Base-by-base conservation (phyloP, 2,329 filamentous ascomycete genomes). In the Apiospora malaysiana region DNA sequence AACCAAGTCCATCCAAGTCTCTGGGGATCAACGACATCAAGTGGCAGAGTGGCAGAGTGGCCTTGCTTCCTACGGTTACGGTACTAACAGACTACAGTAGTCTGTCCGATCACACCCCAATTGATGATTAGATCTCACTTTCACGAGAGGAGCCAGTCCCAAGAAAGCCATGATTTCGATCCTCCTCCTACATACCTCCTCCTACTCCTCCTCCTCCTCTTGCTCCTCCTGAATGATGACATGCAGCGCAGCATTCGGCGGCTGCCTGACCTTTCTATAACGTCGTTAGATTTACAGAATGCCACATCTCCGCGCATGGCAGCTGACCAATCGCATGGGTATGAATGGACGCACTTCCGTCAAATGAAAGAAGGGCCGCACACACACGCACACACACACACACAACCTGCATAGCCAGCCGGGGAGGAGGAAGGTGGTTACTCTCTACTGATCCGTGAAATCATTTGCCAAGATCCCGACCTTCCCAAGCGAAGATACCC, bases 21-120 rank as follows among this genome's bases (percentile, higher is more conserved):
- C 56, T 40, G 56, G 56, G 56, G 56, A 63, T 63, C 56, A 63
- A 40, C 56, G 56, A 63, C 56, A 40, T 32, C 56, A 63, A 63
- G 32, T n/a, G n/a, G n/a, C n/a, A n/a, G n/a, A n/a, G n/a, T n/a
- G n/a, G n/a, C n/a, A n/a, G n/a, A n/a, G n/a, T 40, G 56, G 56
- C 21, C 49, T 27, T 56, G 49, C 49, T 56, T 56, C 23, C 23
- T 56, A 23, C 49, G 4, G 18, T 21, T 40, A 18, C 27, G 14
- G 51, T 2, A 4, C 32, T 63, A 63, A 32, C n/a, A n/a, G n/a
- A n/a, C n/a, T n/a, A n/a, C n/a, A n/a, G n/a, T n/a, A n/a, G n/a
- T n/a, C n/a, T n/a, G n/a, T 63, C 27, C 56, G 8, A 63, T 40
- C 56, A 63, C 56, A 63, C 56, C 21, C 21, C 56, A 63, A 63